Percentiles rank a stretch among this genome's conserved stretches.
Evolutionary conservation across 441 rosid genomes (phyloP).

Genomic region (Gossypium aridum): DNA sequence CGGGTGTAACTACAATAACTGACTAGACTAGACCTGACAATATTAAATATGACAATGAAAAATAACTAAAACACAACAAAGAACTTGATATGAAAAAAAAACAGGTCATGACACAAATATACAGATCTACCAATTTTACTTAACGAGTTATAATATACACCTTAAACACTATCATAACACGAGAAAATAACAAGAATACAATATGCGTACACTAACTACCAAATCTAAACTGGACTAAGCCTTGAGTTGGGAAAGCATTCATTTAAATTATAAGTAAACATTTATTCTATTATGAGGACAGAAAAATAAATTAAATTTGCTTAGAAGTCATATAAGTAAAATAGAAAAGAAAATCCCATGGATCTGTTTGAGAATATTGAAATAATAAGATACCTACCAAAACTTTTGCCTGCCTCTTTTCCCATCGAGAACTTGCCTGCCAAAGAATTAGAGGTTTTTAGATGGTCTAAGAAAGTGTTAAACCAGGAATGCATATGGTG

Average conservation of each 20-base stretch:
- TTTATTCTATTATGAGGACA: too few relatives aligned
- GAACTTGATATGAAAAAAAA: too few relatives aligned
- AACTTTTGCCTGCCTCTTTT: constrained; percentile 84
- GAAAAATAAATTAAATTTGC: not conserved
- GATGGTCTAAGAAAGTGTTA: not conserved
- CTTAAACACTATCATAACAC: too few relatives aligned
- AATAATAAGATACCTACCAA: constrained; percentile 46
- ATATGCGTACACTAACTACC: too few relatives aligned
- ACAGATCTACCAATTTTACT: too few relatives aligned
- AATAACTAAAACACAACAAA: too few relatives aligned
- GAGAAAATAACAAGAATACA: too few relatives aligned
- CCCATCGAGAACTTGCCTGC: constrained; percentile 91
- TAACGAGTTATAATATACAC: too few relatives aligned
- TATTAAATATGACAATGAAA: not conserved
- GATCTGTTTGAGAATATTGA: not conserved
- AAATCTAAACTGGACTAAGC: too few relatives aligned
- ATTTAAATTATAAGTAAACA: too few relatives aligned
- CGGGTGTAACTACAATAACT: not conserved
- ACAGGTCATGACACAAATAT: too few relatives aligned
- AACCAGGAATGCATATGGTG: not conserved
- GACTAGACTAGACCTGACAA: not conserved
- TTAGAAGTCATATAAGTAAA: not conserved
- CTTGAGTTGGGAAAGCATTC: too few relatives aligned
- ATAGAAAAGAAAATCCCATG: not conserved
- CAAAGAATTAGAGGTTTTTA: constrained; percentile 1